These are phyloP conservation scores for Mychonastes homosphaera DNA, from an alignment of 139 green algal species.

Conservation along the genomic window DNA sequence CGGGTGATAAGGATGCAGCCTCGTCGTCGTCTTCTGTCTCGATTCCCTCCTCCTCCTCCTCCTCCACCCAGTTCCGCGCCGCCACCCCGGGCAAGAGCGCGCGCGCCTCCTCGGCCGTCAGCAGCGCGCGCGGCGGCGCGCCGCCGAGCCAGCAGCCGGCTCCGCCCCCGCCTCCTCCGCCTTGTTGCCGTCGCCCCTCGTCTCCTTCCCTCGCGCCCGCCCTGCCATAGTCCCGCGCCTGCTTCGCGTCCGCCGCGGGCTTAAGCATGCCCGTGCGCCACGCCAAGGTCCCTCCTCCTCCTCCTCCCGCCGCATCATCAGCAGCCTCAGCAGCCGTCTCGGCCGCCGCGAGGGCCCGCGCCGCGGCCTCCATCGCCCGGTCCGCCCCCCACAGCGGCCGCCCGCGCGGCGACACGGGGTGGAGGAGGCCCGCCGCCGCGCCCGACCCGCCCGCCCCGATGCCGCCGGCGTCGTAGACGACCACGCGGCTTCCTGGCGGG, in stretches of 20 bases:
- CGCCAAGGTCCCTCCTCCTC: conserved; percentile 3
- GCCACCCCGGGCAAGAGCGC: background rate
- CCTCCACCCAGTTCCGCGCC: background rate
- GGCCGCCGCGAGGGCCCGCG: conserved; percentile 35
- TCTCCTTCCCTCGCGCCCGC: background rate
- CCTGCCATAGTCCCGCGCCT: conserved; percentile 34
- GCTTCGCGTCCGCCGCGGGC: conserved; percentile 28
- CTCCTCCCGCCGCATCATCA: background rate
- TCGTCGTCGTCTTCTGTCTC: too few species aligned
- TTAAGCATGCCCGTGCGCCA: conserved; percentile 44
- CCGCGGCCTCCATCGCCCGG: conserved; percentile 33
- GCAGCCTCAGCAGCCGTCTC: conserved; percentile 9
- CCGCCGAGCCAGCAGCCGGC: too few species aligned
- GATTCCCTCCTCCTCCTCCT: conserved; percentile 6
- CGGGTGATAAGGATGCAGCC: conserved; percentile 7
- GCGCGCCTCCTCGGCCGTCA: too few species aligned
- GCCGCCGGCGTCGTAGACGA: conserved; percentile 62
- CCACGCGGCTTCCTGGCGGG: conserved; percentile 21
- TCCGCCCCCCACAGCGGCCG: conserved; percentile 46
- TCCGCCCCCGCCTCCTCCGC: conserved; percentile 3
- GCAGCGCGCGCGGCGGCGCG: too few species aligned
- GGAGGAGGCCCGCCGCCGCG: conserved; percentile 79
- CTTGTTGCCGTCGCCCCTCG: background rate
- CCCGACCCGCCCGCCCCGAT: conserved; percentile 75
- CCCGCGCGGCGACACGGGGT: conserved; percentile 46